These are phyloP conservation scores for Mucor plumbeus DNA, from an alignment of 371 early-diverging fungal genomes.

Conservation along the genomic window DNA sequence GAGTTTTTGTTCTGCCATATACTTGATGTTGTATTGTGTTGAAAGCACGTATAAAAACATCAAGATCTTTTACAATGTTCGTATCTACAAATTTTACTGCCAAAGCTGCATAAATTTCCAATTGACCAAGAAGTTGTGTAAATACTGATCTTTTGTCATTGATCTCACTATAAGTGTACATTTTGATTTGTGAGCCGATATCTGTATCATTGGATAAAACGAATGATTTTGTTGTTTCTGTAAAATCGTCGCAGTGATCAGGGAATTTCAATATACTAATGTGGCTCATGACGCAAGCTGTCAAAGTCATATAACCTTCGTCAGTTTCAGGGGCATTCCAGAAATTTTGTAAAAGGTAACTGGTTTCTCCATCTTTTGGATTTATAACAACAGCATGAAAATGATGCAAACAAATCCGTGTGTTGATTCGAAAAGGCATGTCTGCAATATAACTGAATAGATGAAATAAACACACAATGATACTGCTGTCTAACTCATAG, in stretches of 20 bases:
- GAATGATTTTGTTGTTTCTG: neutral
- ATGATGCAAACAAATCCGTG: slow-evolving; percentile 21
- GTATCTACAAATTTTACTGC: slow-evolving; percentile 8
- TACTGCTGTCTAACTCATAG: slow-evolving; percentile 33
- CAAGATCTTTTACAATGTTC: neutral
- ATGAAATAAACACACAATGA: slow-evolving; percentile 32
- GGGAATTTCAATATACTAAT: slow-evolving; percentile 12
- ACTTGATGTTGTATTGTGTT: neutral
- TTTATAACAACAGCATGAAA: slow-evolving; percentile 21
- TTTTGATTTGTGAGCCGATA: neutral
- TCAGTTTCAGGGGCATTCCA: neutral
- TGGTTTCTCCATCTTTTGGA: neutral
- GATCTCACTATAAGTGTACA: neutral
- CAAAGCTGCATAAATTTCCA: slow-evolving; percentile 27
- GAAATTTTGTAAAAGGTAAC: slow-evolving; percentile 1
- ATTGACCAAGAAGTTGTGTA: slow-evolving; percentile 10
- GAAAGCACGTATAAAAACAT: neutral
- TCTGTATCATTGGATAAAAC: neutral
- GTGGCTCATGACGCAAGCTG: slow-evolving; percentile 28
- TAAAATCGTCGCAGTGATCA: neutral
- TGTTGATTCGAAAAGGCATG: slow-evolving; percentile 30
- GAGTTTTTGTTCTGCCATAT: neutral
- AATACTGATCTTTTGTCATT: neutral
- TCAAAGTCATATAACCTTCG: slow-evolving; percentile 7
- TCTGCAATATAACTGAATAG: slow-evolving; percentile 14